These are phyloP conservation scores for Chlamydomonas urium DNA, from an alignment of 139 green algal species.

Conservation along the genomic window DNA sequence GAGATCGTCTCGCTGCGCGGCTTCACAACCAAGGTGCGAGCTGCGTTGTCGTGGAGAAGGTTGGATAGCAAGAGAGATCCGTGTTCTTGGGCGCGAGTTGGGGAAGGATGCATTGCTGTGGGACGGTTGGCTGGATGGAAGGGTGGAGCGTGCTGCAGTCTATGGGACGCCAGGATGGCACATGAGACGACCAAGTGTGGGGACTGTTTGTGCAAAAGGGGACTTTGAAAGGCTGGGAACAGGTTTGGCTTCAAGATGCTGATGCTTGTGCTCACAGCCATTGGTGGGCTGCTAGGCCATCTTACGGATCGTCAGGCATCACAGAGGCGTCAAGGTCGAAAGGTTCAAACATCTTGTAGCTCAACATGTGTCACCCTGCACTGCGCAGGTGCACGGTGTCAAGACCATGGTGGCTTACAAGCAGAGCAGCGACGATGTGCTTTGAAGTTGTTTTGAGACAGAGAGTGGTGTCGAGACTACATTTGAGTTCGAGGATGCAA, in stretches of 20 bases:
- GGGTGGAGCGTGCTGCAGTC: not conserved
- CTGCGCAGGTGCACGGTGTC: conserved; percentile 77
- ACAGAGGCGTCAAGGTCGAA: not conserved
- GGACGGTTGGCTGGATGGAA: not conserved
- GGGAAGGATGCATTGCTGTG: not conserved
- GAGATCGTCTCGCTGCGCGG: conserved; percentile 77
- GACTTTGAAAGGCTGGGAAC: not conserved
- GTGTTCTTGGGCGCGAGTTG: no score
- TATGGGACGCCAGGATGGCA: not conserved
- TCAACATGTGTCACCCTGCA: not conserved
- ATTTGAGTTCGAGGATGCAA: no score
- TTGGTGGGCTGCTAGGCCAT: not conserved
- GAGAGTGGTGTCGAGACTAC: no score
- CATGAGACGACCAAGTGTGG: not conserved
- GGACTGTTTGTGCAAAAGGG: not conserved
- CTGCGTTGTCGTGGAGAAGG: conserved; percentile 2
- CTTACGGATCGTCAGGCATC: not conserved
- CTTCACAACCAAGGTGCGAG: conserved; percentile 92
- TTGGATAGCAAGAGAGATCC: not conserved
- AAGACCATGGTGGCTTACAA: conserved; percentile 87
- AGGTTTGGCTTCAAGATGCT: not conserved
- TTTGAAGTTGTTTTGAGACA: no score
- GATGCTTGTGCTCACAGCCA: not conserved
- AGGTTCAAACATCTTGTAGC: not conserved
- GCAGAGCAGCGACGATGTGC: conserved; percentile 32